A percentile compares a stretch with the other conserved stretches of the same genome.
Evolutionary conservation across 83 land plant species (phyloP).

Genomic region (Picea engelmannii): DNA sequence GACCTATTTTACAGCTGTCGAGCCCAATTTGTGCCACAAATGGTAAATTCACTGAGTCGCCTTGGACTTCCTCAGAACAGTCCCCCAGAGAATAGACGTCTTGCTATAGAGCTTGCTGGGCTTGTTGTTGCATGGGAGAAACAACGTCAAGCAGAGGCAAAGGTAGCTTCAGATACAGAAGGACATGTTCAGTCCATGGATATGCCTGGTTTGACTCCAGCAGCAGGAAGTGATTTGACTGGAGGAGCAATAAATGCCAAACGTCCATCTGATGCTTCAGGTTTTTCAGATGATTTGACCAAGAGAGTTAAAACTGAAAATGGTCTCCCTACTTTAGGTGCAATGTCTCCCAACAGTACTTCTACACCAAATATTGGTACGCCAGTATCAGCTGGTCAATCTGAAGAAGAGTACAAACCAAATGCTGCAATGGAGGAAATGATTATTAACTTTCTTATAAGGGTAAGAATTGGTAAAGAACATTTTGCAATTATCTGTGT

Average conservation of each 20-base stretch:
- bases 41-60: conserved; percentile 96
- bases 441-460: conserved; percentile 95
- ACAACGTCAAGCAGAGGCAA: conserved; percentile 88
- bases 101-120: conserved; percentile 99
- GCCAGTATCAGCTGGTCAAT: conserved; percentile 80
- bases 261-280: conserved; percentile 64
- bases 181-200: conserved; percentile 45
- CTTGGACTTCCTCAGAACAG: conserved; percentile 90
- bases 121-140: conserved; percentile 97
- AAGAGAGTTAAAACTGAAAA: conserved; percentile 88
- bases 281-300: conserved; percentile 65
- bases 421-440: conserved; percentile 99
- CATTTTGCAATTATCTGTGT: background rate
- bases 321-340: conserved; percentile 73
- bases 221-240: conserved; percentile 21
- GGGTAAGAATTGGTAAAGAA: conserved; percentile 43
- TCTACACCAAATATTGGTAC: conserved; percentile 87
- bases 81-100: conserved; percentile 88
- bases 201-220: conserved; percentile 25
- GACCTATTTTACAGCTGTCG: conserved; percentile 94
- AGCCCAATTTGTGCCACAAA: conserved; percentile 98
- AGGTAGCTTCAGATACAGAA: conserved; percentile 45
- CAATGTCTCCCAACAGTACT: conserved; percentile 87
- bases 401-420: conserved; percentile 98
- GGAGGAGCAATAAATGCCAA: conserved; percentile 30